Conservation (phyloP, 2,329 filamentous ascomycete genomes). For the Byssothecium circinans region DNA sequence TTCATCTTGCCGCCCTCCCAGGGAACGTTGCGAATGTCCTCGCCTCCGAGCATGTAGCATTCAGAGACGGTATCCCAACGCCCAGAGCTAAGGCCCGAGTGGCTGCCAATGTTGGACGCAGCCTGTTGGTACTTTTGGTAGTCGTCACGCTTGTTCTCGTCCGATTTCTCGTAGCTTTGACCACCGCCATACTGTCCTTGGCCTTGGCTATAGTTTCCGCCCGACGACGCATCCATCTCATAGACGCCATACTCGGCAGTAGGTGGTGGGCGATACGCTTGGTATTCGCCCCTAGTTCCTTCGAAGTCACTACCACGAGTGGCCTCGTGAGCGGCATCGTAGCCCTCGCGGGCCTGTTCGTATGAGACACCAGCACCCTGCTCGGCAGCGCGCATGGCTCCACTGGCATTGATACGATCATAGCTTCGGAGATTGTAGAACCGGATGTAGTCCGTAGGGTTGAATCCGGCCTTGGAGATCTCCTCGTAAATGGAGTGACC, state of each 20-base stretch:
- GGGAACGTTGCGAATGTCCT: constrained; percentile 66
- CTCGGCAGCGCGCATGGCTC: constrained; percentile 63
- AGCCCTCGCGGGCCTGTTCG: constrained; percentile 65
- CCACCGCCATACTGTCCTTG: constrained; percentile 5
- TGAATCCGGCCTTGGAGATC: constrained; percentile 65
- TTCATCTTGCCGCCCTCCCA: constrained; percentile 59
- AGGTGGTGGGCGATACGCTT: constrained; percentile 38
- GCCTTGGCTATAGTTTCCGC: constrained; percentile 8
- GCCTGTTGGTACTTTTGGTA: constrained; percentile 75
- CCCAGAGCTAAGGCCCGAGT: constrained; percentile 48
- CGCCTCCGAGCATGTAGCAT: constrained; percentile 74
- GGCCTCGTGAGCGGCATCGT: constrained; percentile 58
- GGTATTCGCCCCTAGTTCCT: constrained; percentile 32
- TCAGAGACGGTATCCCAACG: constrained; percentile 76
- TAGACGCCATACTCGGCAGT: constrained; percentile 42
- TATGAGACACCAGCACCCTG: constrained; percentile 67
- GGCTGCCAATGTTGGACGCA: constrained; percentile 57
- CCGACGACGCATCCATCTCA: constrained; percentile 31
- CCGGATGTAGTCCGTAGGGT: constrained; percentile 72
- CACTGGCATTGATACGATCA: constrained; percentile 75
- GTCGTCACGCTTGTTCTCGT: constrained; percentile 31
- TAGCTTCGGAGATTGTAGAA: constrained; percentile 87
- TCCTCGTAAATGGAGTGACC: constrained; percentile 77
- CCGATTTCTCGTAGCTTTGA: constrained; percentile 14
- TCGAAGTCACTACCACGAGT: constrained; percentile 31